These are phyloP conservation scores for Brasenia schreberi DNA, from an alignment of 164 flowering plant species.

Conservation along the genomic window DNA sequence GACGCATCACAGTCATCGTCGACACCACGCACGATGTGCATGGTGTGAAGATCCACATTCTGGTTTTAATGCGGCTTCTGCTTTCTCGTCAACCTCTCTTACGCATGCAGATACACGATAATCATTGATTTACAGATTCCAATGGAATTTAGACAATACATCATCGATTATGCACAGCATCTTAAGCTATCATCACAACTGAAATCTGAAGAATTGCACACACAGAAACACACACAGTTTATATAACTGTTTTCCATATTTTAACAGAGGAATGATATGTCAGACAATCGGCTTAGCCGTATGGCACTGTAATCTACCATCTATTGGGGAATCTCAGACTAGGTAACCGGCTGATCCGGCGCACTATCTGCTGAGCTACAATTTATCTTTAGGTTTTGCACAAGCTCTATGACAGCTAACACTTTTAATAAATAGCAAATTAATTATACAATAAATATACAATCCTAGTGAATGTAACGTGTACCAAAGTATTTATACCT, in stretches of 20 bases:
- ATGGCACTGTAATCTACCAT: neutral
- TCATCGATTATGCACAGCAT: no score
- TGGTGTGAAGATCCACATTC: neutral
- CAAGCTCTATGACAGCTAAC: neutral
- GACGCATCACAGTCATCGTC: no score
- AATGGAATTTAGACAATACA: no score
- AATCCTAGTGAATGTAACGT: neutral
- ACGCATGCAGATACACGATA: no score
- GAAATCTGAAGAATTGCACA: neutral
- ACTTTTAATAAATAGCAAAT: neutral
- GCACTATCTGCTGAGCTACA: neutral
- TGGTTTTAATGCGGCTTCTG: no score
- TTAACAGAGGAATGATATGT: neutral
- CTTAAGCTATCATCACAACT: no score
- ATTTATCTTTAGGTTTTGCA: neutral
- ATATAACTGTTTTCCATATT: neutral
- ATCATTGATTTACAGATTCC: no score
- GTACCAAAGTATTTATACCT: neutral
- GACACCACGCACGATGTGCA: neutral
- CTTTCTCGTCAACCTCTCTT: no score
- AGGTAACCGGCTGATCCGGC: neutral
- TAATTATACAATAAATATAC: no score
- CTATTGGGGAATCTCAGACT: neutral
- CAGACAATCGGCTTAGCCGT: neutral
- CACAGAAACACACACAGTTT: neutral